These are phyloP conservation scores for Thymus quinquecostatus DNA, from an alignment of 257 asterid species.

Conservation along the genomic window DNA sequence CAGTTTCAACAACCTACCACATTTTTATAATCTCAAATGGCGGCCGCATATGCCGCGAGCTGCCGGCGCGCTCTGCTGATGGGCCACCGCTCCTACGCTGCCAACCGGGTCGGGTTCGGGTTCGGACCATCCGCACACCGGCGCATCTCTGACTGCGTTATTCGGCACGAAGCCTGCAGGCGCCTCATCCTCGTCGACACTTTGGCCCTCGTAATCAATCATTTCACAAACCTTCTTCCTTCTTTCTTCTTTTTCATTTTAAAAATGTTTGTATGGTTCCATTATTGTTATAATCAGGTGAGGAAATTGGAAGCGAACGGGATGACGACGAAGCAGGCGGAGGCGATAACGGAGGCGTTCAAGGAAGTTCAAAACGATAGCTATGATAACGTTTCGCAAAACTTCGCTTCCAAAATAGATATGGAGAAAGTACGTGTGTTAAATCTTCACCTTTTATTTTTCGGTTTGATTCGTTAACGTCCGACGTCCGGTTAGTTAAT, in stretches of 20 bases:
- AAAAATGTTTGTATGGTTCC: too few relatives aligned
- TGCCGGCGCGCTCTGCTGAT: constrained; percentile 41
- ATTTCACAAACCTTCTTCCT: neutral
- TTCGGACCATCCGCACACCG: constrained; percentile 24
- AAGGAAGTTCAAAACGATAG: constrained; percentile 77
- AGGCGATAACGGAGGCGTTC: constrained; percentile 76
- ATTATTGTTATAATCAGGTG: constrained; percentile 44
- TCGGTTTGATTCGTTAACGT: neutral
- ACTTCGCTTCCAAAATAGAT: constrained; percentile 75
- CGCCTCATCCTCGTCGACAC: constrained; percentile 87
- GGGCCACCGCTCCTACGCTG: constrained; percentile 22
- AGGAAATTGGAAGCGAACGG: constrained; percentile 86
- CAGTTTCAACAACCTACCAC: neutral
- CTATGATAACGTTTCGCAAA: constrained; percentile 66
- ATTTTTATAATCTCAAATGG: constrained; percentile 39
- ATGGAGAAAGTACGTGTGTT: constrained; percentile 57
- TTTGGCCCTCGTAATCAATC: constrained; percentile 56
- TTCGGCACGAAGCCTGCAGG: constrained; percentile 44
- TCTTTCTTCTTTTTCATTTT: too few relatives aligned
- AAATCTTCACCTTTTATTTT: neutral
- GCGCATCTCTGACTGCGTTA: constrained; percentile 49
- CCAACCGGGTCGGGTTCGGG: constrained; percentile 27
- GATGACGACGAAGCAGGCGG: constrained; percentile 83
- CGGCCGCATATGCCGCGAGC: constrained; percentile 51
- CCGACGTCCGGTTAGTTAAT: too few relatives aligned